A percentile compares a stretch with the other conserved stretches of the same genome.
These are phyloP conservation scores for Nothomitra cinnamomea DNA, from an alignment of 2,329 filamentous ascomycete species.

Conservation along the genomic window DNA sequence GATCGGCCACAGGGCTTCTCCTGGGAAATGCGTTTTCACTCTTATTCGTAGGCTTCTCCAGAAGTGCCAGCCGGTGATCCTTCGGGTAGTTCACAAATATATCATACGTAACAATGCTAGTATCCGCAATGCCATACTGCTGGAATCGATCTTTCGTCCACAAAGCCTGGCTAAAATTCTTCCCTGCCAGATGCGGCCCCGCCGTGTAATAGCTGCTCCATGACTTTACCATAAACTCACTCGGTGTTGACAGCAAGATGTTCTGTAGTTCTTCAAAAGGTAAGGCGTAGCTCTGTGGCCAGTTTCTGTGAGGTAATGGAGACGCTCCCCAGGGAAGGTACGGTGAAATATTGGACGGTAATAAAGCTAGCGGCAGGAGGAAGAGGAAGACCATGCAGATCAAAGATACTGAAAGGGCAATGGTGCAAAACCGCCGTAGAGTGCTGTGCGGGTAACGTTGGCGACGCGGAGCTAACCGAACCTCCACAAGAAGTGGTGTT, in stretches of 20 bases:
- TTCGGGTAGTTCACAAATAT: conserved; percentile 34
- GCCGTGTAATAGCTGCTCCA: conserved; percentile 21
- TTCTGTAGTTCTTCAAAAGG: conserved; percentile 34
- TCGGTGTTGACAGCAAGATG: conserved; percentile 42
- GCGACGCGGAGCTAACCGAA: conserved; percentile 35
- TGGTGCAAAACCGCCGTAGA: conserved; percentile 48
- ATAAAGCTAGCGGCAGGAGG: conserved; percentile 29
- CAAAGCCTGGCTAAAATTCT: conserved; percentile 33
- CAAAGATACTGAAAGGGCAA: conserved; percentile 38
- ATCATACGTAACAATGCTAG: conserved; percentile 30
- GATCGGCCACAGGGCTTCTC: not conserved
- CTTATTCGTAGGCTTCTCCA: conserved; percentile 28
- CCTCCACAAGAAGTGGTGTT: conserved; percentile 50
- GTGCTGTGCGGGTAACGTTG: conserved; percentile 41
- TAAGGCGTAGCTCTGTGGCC: conserved; percentile 14
- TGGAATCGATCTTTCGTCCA: conserved; percentile 33
- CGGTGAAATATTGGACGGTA: conserved; percentile 18
- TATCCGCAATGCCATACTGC: conserved; percentile 29
- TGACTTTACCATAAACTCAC: conserved; percentile 27
- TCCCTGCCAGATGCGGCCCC: conserved; percentile 32
- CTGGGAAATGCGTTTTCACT: conserved; percentile 8
- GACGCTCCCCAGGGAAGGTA: conserved; percentile 15
- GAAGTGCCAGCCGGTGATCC: conserved; percentile 27
- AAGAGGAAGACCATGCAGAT: conserved; percentile 25
- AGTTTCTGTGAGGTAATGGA: conserved; percentile 13